Percentiles rank a stretch among this genome's conserved stretches.
Evolutionary conservation across 768 basidiomycete species (phyloP).

Genomic region (Termitomyces sp.): DNA sequence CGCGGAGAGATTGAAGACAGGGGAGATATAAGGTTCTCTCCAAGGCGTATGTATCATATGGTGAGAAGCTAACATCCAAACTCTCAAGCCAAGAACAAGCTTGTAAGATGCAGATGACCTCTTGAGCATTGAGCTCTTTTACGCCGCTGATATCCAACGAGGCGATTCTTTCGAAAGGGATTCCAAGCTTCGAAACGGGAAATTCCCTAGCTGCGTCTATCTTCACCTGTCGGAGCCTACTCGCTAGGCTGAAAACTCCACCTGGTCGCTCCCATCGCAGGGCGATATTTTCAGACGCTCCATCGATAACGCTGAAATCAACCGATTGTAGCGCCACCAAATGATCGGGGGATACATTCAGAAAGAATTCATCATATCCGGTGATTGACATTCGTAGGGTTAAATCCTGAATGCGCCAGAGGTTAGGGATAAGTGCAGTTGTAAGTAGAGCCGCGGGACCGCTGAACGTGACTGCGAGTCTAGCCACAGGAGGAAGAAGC

Average conservation of each 20-base stretch:
- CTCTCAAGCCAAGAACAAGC: conserved; percentile 1
- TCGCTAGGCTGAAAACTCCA: conserved; percentile 1
- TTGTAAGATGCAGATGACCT: not conserved
- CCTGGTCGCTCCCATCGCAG: not conserved
- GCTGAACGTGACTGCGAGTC: not conserved
- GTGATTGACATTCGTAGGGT: not conserved
- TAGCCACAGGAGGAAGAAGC: conserved; percentile 2
- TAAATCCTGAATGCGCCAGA: conserved; percentile 6
- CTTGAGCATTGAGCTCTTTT: not conserved
- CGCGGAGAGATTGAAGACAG: not conserved
- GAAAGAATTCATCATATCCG: conserved; percentile 1
- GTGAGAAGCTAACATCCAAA: not conserved
- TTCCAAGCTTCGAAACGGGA: not conserved
- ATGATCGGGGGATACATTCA: not conserved
- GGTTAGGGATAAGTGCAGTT: not conserved
- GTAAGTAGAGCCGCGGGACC: not conserved
- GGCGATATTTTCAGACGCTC: not conserved
- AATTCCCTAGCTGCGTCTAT: not conserved
- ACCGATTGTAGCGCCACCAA: not conserved
- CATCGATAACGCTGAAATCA: not conserved
- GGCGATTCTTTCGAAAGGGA: not conserved
- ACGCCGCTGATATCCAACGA: conserved; percentile 4
- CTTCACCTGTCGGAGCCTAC: not conserved
- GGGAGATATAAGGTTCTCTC: not conserved
- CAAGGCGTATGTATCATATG: not conserved